Base-by-base conservation (phyloP, 202 grass and related monocot species). In the Hordeum pubiflorum region DNA sequence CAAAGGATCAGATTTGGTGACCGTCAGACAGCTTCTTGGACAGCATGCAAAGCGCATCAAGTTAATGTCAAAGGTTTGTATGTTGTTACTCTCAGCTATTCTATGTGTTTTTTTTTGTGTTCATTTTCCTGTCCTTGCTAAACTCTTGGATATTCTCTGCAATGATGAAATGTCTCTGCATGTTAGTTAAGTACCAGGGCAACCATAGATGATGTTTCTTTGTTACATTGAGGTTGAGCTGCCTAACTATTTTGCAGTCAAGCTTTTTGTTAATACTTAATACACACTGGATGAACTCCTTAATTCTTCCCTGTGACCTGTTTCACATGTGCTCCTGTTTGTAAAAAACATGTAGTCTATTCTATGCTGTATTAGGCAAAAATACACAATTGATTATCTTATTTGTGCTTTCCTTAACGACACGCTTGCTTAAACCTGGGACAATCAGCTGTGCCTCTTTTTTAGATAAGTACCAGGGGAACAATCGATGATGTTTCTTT, bases 1-100 rank as follows among this genome's bases (percentile, higher is more conserved):
- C 22, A 97, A 97, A 82, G 94, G 94, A 61, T 97, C 91, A 48
- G 94, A 97, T 92, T 87, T 97, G 48, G 94, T 97, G 36, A 91
- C 62, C 24, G 94, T 97, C 14, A 80, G 86, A 5, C 74, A 89
- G 65, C 61, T 97, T 73, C 91, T 97, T 76, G 94, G 94, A 37
- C 61, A 85, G 7, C 81, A 94, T 87, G 89, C 94, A 56, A 97
- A 92, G 72, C 89, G 67, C 40, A 97, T 97, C 48, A 94, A 89
- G 81, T 69, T 97, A 76, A 97, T 97, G 94, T 97, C 94, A 58
- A 97, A 97, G 91, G 94, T 97, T 67, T 57, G 89, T 74, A 55
- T 66, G n/a, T 24, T 72, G 37, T 83, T 55, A 38, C 33, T 60
- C 15, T 24, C 9, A 24, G 9, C 6, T 72, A 43, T 24, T 84